Evolutionary conservation across 2,329 filamentous ascomycete species (phyloP).

Genomic region (Ascochyta koolunga): DNA sequence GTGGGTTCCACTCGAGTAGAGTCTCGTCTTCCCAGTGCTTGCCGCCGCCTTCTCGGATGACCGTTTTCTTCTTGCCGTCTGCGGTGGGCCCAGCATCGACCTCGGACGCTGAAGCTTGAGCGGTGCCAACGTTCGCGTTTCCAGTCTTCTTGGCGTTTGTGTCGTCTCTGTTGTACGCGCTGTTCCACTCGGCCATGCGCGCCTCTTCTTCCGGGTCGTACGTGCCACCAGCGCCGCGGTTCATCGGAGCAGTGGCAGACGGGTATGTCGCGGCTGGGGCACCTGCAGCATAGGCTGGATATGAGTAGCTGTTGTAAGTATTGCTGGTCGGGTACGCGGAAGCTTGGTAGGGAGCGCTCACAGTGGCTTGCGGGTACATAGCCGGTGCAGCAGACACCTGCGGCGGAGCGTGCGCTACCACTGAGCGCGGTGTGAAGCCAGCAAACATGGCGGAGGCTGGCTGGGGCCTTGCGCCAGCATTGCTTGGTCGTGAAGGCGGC

Average conservation of each 20-base stretch:
- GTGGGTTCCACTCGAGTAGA: constrained; percentile 93
- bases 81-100: constrained; percentile 55
- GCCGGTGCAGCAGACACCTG: constrained; percentile 47
- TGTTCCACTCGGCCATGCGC: constrained; percentile 94
- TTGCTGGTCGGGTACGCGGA: constrained; percentile 49
- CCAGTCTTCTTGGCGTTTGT: constrained; percentile 50
- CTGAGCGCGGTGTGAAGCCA: constrained; percentile 65
- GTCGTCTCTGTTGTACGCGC: constrained; percentile 77
- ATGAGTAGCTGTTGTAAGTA: constrained; percentile 70
- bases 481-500: constrained; percentile 60
- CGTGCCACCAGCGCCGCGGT: constrained; percentile 43
- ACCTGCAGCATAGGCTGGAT: constrained; percentile 66
- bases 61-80: constrained; percentile 78
- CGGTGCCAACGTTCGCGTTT: constrained; percentile 49
- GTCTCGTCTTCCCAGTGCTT: constrained; percentile 90
- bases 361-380: constrained; percentile 48
- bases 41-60: constrained; percentile 85
- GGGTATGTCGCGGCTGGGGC: constrained; percentile 28
- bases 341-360: constrained; percentile 50
- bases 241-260: constrained; percentile 28
- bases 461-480: constrained; percentile 35
- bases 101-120: constrained; percentile 46
- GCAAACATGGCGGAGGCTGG: constrained; percentile 52
- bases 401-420: constrained; percentile 47
- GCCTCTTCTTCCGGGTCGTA: constrained; percentile 83